phyloP scores from a whole-genome alignment of 108 stramenopile genomes.

The Seminavis robusta region DNA sequence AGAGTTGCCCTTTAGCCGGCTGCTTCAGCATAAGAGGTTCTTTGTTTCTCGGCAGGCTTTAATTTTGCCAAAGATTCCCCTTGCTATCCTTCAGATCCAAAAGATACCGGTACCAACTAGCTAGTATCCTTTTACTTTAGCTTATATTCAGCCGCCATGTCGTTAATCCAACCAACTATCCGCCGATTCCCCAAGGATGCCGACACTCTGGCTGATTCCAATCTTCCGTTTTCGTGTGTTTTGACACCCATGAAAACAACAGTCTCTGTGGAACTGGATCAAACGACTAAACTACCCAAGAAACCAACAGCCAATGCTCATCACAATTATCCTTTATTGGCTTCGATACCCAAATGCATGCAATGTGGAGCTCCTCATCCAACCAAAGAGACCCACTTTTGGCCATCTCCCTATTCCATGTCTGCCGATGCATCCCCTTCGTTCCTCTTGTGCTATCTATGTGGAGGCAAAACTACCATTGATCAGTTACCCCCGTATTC shows the following conservation, averaged over 20 bases:
- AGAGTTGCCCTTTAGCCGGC: too few relatives aligned
- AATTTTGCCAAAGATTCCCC: too few relatives aligned
- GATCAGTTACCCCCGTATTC: slow-evolving; percentile 21
- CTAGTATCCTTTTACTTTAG: too few relatives aligned
- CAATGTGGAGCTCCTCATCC: slow-evolving; percentile 60
- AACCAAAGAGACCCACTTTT: slow-evolving; percentile 27
- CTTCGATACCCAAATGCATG: slow-evolving; percentile 38
- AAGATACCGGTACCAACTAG: too few relatives aligned
- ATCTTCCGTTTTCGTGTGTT: slow-evolving; percentile 36
- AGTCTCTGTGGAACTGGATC: too few relatives aligned
- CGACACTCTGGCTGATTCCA: slow-evolving; percentile 38
- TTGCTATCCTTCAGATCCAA: too few relatives aligned
- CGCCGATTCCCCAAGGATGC: slow-evolving; percentile 19
- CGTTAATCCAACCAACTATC: too few relatives aligned
- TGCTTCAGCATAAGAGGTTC: too few relatives aligned
- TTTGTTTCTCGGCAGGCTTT: too few relatives aligned
- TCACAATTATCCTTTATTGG: slow-evolving; percentile 4
- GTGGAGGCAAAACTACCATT: slow-evolving; percentile 27
- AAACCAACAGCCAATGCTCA: background rate
- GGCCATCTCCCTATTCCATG: background rate
- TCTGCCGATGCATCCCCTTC: background rate
- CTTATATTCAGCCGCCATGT: too few relatives aligned
- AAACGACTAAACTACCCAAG: too few relatives aligned
- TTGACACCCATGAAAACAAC: slow-evolving; percentile 21
- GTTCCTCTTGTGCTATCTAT: slow-evolving; percentile 36